A percentile compares a stretch with the other conserved stretches of the same genome.
Evolutionary conservation across 2,329 filamentous ascomycete genomes (phyloP).

Genomic region (Fusarium torulosum): DNA sequence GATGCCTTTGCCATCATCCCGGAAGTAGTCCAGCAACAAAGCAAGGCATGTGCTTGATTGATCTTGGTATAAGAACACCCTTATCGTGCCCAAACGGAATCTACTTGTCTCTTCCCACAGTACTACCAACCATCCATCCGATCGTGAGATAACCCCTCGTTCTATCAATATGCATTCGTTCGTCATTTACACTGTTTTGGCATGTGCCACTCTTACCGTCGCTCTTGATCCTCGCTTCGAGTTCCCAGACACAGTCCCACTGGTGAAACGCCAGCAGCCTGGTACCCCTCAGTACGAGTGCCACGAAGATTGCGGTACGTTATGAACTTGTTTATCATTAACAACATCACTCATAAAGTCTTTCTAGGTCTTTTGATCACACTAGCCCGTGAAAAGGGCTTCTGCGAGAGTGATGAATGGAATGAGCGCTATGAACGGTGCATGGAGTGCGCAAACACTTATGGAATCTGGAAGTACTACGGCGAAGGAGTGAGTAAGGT

Average conservation of each 20-base stretch:
- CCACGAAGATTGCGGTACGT: constrained; percentile 61
- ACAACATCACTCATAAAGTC: not conserved
- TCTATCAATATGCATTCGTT: constrained; percentile 34
- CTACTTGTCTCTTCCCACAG: not conserved
- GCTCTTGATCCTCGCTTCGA: constrained; percentile 52
- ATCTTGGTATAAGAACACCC: not conserved
- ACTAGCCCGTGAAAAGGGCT: constrained; percentile 49
- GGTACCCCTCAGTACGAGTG: constrained; percentile 60
- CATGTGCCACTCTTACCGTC: constrained; percentile 28
- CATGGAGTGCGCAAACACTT: constrained; percentile 58
- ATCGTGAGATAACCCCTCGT: not conserved
- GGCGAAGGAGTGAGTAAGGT: constrained; percentile 52
- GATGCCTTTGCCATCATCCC: not conserved
- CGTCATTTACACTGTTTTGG: constrained; percentile 38
- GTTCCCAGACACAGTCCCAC: constrained; percentile 38
- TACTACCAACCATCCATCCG: not conserved
- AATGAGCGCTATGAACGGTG: constrained; percentile 56
- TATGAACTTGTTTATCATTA: constrained; percentile 13
- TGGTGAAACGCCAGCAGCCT: constrained; percentile 59
- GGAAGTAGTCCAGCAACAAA: not conserved
- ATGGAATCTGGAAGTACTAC: constrained; percentile 61
- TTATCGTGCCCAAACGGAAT: not conserved
- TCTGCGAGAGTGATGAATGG: constrained; percentile 57
- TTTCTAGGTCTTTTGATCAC: constrained; percentile 47
- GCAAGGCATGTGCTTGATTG: not conserved